Evolutionary conservation across 2,329 filamentous ascomycete species (phyloP).

Genomic region (Colletotrichum sp.): DNA sequence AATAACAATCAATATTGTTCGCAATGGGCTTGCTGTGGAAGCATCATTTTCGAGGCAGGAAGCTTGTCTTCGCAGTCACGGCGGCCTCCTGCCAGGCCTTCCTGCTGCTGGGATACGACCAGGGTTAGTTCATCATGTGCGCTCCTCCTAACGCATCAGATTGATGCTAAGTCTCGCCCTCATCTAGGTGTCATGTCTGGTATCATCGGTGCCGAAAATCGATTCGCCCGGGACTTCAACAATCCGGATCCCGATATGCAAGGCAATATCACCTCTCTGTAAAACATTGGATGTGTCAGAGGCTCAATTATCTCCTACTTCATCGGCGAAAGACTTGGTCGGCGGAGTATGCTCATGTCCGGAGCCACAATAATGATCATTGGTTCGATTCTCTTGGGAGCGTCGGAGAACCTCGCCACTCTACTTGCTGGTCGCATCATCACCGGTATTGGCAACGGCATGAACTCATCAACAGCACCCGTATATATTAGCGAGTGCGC

Average conservation of each 20-base stretch:
- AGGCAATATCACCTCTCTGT: constrained; percentile 37
- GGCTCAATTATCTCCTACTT: background rate
- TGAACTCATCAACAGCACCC: background rate
- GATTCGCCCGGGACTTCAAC: constrained; percentile 41
- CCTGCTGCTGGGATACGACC: background rate
- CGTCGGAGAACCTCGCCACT: background rate
- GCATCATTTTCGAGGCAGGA: background rate
- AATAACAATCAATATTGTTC: background rate
- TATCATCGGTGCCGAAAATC: constrained; percentile 42
- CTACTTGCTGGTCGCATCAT: background rate
- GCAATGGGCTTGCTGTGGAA: background rate
- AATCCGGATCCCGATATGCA: constrained; percentile 40
- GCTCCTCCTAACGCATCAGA: background rate
- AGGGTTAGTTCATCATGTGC: background rate
- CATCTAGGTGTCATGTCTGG: constrained; percentile 29
- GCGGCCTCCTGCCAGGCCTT: background rate
- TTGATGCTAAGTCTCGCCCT: background rate
- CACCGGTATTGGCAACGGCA: background rate
- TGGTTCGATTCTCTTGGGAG: background rate
- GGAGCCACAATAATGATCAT: background rate
- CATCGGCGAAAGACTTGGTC: background rate
- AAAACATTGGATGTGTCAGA: constrained; percentile 32
- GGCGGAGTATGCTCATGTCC: background rate
- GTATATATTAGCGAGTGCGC: constrained; percentile 24
- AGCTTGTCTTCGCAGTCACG: background rate